These are phyloP conservation scores for Diplodia intermedia DNA, from an alignment of 2,329 filamentous ascomycete genomes.

Conservation along the genomic window DNA sequence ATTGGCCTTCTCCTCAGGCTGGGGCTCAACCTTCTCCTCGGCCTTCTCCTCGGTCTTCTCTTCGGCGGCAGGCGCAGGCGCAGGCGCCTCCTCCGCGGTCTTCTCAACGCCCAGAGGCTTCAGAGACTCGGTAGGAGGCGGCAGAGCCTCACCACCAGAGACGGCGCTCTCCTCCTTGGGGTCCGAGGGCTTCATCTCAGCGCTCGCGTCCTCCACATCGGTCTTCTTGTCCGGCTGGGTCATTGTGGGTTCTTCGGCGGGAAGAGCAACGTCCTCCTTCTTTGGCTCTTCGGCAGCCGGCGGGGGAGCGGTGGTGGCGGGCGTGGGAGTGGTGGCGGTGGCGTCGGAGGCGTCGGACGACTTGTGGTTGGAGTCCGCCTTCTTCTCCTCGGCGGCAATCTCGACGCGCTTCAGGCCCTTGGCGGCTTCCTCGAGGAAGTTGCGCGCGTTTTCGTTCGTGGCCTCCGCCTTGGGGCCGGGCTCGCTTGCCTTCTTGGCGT, in stretches of 20 bases:
- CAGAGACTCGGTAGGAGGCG: constrained; percentile 42
- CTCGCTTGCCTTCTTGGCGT: constrained; percentile 49
- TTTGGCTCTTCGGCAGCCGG: constrained; percentile 20
- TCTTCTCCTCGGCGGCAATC: constrained; percentile 27
- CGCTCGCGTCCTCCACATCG: constrained; percentile 51
- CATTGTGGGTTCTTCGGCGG: constrained; percentile 38
- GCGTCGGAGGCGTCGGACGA: constrained; percentile 5
- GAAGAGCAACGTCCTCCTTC: constrained; percentile 33
- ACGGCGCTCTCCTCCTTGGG: constrained; percentile 48
- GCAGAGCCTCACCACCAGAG: constrained; percentile 48
- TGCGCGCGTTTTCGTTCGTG: constrained; percentile 32
- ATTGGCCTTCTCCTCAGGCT: constrained; percentile 41
- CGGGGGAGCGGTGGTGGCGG: neutral
- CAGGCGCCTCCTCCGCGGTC: constrained; percentile 12
- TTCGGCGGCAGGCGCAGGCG: neutral
- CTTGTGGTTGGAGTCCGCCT: constrained; percentile 8
- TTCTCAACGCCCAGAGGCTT: constrained; percentile 28
- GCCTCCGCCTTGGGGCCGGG: constrained; percentile 37
- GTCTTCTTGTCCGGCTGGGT: constrained; percentile 54
- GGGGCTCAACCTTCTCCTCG: constrained; percentile 31
- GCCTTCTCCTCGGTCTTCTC: constrained; percentile 14
- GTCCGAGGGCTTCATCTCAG: constrained; percentile 50
- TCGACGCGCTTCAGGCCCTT: constrained; percentile 18
- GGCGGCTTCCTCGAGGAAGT: constrained; percentile 28
- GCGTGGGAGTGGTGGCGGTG: neutral